Percentiles rank a stretch among this genome's conserved stretches.
Evolutionary conservation across 371 early-diverging fungal genomes (phyloP).

Genomic region (Rhizopus microsporus): DNA sequence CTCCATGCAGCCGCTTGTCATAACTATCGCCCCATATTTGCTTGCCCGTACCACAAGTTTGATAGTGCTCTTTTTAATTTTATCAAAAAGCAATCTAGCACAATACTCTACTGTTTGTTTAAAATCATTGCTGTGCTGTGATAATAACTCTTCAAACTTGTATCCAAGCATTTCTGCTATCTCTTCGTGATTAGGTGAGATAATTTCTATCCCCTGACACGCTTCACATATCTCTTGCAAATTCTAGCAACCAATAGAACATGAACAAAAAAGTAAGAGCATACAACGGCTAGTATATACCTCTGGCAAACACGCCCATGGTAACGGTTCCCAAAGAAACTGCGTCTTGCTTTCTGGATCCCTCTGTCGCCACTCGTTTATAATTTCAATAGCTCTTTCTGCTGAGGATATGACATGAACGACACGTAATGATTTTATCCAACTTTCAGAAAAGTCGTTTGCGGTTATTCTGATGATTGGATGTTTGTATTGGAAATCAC

Average conservation of each 20-base stretch:
- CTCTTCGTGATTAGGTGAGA: conserved; percentile 41
- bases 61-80: neutral
- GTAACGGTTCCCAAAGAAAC: conserved; percentile 52
- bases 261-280: no score
- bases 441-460: conserved; percentile 36
- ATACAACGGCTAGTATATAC: conserved; percentile 6
- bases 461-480: conserved; percentile 45
- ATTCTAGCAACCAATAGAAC: conserved; percentile 6
- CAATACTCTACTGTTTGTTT: conserved; percentile 14
- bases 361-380: conserved; percentile 34
- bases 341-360: conserved; percentile 8
- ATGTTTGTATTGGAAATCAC: conserved; percentile 50
- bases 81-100: conserved; percentile 6
- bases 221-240: conserved; percentile 13
- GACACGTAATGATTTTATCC: conserved; percentile 35
- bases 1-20: neutral
- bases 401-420: conserved; percentile 46
- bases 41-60: conserved; percentile 34
- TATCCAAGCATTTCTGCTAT: conserved; percentile 23
- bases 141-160: conserved; percentile 1
- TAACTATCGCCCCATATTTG: conserved; percentile 32
- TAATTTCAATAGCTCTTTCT: conserved; percentile 39
- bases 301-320: conserved; percentile 44
- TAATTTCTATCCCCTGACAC: conserved; percentile 13
- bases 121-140: conserved; percentile 6